Evolutionary conservation across 306 rosid genomes (phyloP).

Genomic region (Vigna trinervia): DNA sequence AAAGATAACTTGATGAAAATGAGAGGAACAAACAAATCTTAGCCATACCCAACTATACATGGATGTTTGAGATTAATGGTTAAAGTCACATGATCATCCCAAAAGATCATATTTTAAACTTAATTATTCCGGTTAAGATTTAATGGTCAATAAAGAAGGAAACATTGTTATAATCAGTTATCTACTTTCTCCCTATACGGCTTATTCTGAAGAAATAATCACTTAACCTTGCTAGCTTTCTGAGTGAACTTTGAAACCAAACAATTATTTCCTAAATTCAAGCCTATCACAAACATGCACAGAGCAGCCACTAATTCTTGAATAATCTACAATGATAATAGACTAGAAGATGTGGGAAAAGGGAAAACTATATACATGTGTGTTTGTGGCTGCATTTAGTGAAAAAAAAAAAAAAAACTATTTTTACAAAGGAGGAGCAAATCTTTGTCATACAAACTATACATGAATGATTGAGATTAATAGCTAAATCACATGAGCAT

Average conservation of each 20-base stretch:
- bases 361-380: neutral
- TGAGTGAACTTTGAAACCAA: neutral
- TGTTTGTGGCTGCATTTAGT: neutral
- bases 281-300: neutral
- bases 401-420: neutral
- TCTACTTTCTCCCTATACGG: neutral
- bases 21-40: no score
- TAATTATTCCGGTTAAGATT: no score
- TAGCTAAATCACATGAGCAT: neutral
- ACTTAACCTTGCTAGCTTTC: neutral
- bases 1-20: no score
- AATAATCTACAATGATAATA: neutral
- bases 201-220: neutral
- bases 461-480: neutral
- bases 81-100: no score
- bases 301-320: neutral
- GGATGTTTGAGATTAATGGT: no score
- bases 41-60: no score
- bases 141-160: neutral
- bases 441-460: neutral
- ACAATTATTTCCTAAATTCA: no score
- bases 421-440: constrained; percentile 12
- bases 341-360: constrained; percentile 14
- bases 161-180: constrained; percentile 8
- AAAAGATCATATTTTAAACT: no score